Base-by-base conservation (phyloP, 768 basidiomycete genomes). In the Lyophyllum decastes region DNA sequence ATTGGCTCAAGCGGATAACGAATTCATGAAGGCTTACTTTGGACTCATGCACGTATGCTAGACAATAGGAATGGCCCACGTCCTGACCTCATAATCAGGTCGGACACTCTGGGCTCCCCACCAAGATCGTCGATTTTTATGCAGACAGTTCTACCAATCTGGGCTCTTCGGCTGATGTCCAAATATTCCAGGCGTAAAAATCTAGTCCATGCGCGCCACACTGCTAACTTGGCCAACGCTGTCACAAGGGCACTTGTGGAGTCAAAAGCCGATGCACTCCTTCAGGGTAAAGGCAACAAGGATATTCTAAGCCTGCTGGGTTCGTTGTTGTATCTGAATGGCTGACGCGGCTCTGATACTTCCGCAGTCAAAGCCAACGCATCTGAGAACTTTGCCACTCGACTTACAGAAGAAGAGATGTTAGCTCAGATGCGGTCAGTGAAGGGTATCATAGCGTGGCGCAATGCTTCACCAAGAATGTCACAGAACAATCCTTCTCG, bases 231-330 rank as follows among this genome's bases (percentile, higher is more conserved):
- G 22, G 79, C 79, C 7, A 74, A 78, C 56, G 74, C 69, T 27
- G 73, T 85, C 16, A 78, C 83, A 0, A 71, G 75, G 50, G 69
- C 77, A 54, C 70, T 86, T 8, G 73, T 85, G 12, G 71, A 77
- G 17, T 74, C 74, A 19, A 84, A 85, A 65, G 68, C 77, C 2
- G 76, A 78, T 43, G 81, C 78, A 8, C 70, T 81, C n/a, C 61
- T 75, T 5, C 72, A 76, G 41, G 83, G 82, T 2, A 82, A 78
- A 61, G 74, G 75, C 21, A 78, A 73, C 51, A 79, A 78, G 47
- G 85, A 87, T 64, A 74, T 85, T 24, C 70, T 87, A 60, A 83
- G 82, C 54, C 70, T 85, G n/a, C 71, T 87, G 11, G 80, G 85
- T 84, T 57, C 52, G 73, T 61, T n/a, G 61, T 63, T 12, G 43